A percentile compares a stretch with the other conserved stretches of the same genome.
phyloP scores from a whole-genome alignment of 2,329 filamentous ascomycete species.

The Cercospora sp. region DNA sequence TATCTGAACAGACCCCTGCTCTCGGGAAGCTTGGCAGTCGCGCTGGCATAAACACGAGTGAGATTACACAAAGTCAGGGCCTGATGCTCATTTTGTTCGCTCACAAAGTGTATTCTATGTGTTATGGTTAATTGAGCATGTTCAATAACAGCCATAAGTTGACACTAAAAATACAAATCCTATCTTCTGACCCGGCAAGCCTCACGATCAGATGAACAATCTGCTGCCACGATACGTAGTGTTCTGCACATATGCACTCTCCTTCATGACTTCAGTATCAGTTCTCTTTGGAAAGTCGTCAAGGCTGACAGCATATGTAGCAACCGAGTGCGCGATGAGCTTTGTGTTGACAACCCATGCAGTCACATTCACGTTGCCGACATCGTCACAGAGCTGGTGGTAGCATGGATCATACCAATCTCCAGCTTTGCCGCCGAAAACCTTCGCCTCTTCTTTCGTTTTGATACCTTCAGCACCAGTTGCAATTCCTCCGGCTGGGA shows the following conservation, averaged over 20 bases:
- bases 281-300: conserved; percentile 53
- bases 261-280: conserved; percentile 5
- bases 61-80: not conserved
- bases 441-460: conserved; percentile 62
- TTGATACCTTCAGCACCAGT: conserved; percentile 64
- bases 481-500: conserved; percentile 28
- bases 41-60: not conserved
- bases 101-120: not conserved
- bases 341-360: conserved; percentile 58
- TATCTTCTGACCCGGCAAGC: not conserved
- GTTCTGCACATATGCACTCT: conserved; percentile 18
- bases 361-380: conserved; percentile 51
- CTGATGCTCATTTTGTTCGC: not conserved
- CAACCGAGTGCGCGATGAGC: conserved; percentile 70
- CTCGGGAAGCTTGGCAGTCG: conserved; percentile 2
- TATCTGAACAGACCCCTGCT: not conserved
- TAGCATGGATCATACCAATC: conserved; percentile 44
- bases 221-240: conserved; percentile 28
- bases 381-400: conserved; percentile 41
- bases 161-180: not conserved
- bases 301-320: conserved; percentile 66
- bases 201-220: conserved; percentile 21
- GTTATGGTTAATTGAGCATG: not conserved
- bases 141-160: not conserved
- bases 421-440: conserved; percentile 68